phyloP scores from a whole-genome alignment of 2,329 filamentous ascomycete species.

The Coniella lustricola region DNA sequence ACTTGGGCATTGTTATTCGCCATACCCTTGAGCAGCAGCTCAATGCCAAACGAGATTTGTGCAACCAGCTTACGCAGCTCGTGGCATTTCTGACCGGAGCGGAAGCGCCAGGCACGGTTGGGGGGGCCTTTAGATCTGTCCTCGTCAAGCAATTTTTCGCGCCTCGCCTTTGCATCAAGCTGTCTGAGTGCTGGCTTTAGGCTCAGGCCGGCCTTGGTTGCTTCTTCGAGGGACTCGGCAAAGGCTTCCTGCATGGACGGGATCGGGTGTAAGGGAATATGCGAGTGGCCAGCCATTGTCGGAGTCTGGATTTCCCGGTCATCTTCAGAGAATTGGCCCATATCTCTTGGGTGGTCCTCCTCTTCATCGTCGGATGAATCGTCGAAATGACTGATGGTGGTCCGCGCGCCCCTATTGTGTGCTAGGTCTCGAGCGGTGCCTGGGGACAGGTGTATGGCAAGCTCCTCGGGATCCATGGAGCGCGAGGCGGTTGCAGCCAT shows the following conservation, averaged over 20 bases:
- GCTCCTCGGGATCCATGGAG: constrained; percentile 8
- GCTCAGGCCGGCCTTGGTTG: constrained; percentile 41
- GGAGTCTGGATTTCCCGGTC: constrained; percentile 5
- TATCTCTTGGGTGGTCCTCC: not conserved
- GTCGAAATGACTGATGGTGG: constrained; percentile 16
- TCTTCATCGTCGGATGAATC: constrained; percentile 9
- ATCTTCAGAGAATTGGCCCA: not conserved
- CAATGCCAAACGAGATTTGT: constrained; percentile 90
- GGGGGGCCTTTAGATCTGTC: constrained; percentile 63
- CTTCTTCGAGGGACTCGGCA: constrained; percentile 72
- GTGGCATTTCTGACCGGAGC: constrained; percentile 70
- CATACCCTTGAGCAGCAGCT: constrained; percentile 74
- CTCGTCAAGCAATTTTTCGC: constrained; percentile 61
- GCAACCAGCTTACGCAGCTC: constrained; percentile 84
- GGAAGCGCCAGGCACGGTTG: constrained; percentile 68
- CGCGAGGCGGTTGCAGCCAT: constrained; percentile 15
- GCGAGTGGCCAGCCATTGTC: constrained; percentile 4
- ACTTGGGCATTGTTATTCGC: constrained; percentile 87
- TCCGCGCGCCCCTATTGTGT: constrained; percentile 14
- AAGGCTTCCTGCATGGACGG: constrained; percentile 73
- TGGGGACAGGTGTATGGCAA: constrained; percentile 10
- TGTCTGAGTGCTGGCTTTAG: constrained; percentile 46
- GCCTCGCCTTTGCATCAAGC: constrained; percentile 53
- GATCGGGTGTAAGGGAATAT: constrained; percentile 57
- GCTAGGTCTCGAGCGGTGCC: constrained; percentile 9